Base-by-base conservation (phyloP, 345 rosid genomes). In the Salix caprea region DNA sequence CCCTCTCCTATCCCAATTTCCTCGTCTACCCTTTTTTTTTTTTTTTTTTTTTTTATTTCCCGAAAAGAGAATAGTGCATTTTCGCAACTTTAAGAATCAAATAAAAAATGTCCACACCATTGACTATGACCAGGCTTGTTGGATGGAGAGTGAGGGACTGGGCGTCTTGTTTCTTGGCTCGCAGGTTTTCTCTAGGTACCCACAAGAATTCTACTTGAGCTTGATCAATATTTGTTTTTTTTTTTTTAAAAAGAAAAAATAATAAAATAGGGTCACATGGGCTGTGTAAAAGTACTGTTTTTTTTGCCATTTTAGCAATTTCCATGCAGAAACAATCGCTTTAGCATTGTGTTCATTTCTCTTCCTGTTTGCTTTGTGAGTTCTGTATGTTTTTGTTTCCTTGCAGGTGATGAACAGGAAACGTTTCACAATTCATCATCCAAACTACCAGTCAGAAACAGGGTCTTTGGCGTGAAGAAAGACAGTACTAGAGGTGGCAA, bases 91-190 rank as follows among this genome's bases (percentile, higher is more conserved):
- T 48, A 16, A 48, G 1, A 32, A 30, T 39, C 24, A 76, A 77
- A 48, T 36, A 40, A 56, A 44, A 68, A 71, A 88, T 88, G 90
- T 83, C 79, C 78, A 83, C 88, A 21, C 86, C 82, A 46, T 86
- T 84, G 69, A 44, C 89, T 36, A 76, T 84, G 40, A 84, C 84
- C 79, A 87, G 79, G 80, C 78, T 88, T 65, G 86, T 89, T 6
- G 81, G 90, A 76, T 88, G 92, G 91, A 71, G 90, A 78, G 84
- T 88, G 23, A 88, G 78, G 75, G 92, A 89, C 76, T 85, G 86
- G 88, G 88, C 88, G 26, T 87, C 92, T 15, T 89, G 92, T 80
- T 88, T 89, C 88, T 81, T 88, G 80, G 86, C 89, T 79, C 85
- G 85, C 88, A 82, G 81, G 46, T 66, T 84, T 69, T 86, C 91